Evolutionary conservation across 78 protist species (phyloP), one percentile per base, ranked within the genome.

Genomic region (Polysphondylium violaceum): DNA sequence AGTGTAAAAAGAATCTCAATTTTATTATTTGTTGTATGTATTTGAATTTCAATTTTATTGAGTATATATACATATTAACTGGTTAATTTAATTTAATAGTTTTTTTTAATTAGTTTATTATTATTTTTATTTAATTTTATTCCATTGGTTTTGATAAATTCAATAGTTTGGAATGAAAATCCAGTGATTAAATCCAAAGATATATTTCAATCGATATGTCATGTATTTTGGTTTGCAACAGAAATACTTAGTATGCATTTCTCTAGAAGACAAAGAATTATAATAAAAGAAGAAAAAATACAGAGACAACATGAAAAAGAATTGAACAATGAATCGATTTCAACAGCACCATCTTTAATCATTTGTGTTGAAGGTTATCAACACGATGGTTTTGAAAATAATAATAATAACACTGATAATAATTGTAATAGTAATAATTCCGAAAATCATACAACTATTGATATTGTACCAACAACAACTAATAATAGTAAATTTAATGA

Each of bases 71-170:
- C 31, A 31, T 64, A 35, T 29, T 35, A 29, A 31, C 31, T 60
- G 6, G 23, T 60, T 31, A 6, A 11, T 31, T 12, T n/a, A n/a
- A n/a, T 44, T 44, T 4, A 25, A 38, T 51, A 73, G 79, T 73
- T 73, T 38, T 73, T 73, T 55, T 73, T 73, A 36, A 8, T 36
- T n/a, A 73, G 81, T 55, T 73, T 73, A n/a, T 53, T 73, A 9
- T 55, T 73, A 36, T 73, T 73, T 73, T 73, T 73, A 36, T 73
- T 73, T 53, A 56, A 73, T 55, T 73, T 73, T 23, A 73, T 73
- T 21, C 81, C 81, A 53, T 73, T 73, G 33, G 67, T 73, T n/a
- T 53, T 73, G 31, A 73, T 73, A 51, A 73, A 73, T 73, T 31
- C 47, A 3, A 40, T 44, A n/a, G 29, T 73, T 8, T 73, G 81